Base-by-base conservation (phyloP, 495 filamentous ascomycete genomes). In the Podospora bellae-mahoneyi region DNA sequence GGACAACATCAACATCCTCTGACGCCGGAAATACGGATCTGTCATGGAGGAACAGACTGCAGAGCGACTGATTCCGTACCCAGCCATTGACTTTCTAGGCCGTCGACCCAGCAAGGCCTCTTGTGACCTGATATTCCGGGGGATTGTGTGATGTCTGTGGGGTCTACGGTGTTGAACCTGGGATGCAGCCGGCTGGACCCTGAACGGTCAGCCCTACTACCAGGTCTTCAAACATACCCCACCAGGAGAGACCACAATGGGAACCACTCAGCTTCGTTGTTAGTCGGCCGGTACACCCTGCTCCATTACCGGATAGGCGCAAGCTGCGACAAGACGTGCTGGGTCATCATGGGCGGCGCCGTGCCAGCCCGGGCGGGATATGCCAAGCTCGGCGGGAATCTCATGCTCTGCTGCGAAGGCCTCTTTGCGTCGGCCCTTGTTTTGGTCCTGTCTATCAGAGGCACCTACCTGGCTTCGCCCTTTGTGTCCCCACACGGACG, bases 361-460 rank as follows among this genome's bases (percentile, higher is more conserved):
- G 2, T 10, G 39, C 6, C 39, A 13, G 39, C 15, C 39, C 39
- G 39, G 39, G 7, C 39, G 39, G 39, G 7, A 48, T 48, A 48
- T 48, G 39, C 15, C 39, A 48, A 48, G 39, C 4, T 18, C 39
- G 13, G 39, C 39, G 39, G 13, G 39, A 13, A 48, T 48, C 39
- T 13, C 39, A 10, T 48, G 6, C 15, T 48, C 39, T 34, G 32
- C 7, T 61, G 18, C 16, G 39, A 23, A 27, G 32, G 23, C 59
- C 32, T 3, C 53, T 15, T 44, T 28, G 59, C 64, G 53, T 48
- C 63, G 53, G 58, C 10, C n/a, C 59, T 26, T 30, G 64, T 62
- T 27, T 69, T 27, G 64, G 39, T 57, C 15, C 20, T 62, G 67
- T 7, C 62, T 27, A 19, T 23, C 62, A 44, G 56, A 56, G 67